Base-by-base conservation (phyloP, 495 filamentous ascomycete species). In the Lophiostoma macrostomum region DNA sequence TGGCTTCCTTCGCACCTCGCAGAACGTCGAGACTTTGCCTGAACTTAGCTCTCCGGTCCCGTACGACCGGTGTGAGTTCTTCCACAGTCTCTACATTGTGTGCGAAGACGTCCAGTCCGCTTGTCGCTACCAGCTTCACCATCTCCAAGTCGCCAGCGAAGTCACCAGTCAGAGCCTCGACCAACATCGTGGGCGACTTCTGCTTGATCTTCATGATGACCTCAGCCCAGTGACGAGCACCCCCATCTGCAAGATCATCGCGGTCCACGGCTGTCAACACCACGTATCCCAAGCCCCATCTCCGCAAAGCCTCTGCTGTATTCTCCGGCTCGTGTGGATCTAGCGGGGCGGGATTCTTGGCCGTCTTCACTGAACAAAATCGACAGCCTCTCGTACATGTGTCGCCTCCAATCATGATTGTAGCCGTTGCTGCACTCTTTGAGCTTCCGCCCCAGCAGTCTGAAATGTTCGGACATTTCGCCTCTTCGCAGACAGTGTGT, bases 341-440 rank as follows among this genome's bases (percentile, higher is more conserved):
- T 27, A 97, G 80, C 20, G 93, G 88, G 7, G 84, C 71, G 2
- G 94, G 94, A 0, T 73, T 68, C 32, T 86, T 82, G 19, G 70
- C 80, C 0, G 93, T 98, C 80, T 96, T 96, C 39, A 98, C 93
- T 51, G 81, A 86, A 76, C 93, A 98, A 77, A 98, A 98, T 34
- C 94, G 82, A 70, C 93, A 98, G 18, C 93, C 93, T 23, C 93
- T 84, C 7, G 93, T 98, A 72, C 93, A 98, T 5, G 93, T 96
- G 65, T 98, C 93, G 56, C 93, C 93, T 91, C 97, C 96, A 5
- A 97, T 76, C 94, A 98, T 97, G 73, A 98, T 97, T 7, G 93
- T 98, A 0, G 94, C 93, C 22, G 93, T 98, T 1, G 94, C 94
- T 19, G 88, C 83, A 40, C 83, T 80, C 73, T 95, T 96, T 69